Base-by-base conservation (phyloP, 148 eudicot genomes). In the Talinum fruticosum region DNA sequence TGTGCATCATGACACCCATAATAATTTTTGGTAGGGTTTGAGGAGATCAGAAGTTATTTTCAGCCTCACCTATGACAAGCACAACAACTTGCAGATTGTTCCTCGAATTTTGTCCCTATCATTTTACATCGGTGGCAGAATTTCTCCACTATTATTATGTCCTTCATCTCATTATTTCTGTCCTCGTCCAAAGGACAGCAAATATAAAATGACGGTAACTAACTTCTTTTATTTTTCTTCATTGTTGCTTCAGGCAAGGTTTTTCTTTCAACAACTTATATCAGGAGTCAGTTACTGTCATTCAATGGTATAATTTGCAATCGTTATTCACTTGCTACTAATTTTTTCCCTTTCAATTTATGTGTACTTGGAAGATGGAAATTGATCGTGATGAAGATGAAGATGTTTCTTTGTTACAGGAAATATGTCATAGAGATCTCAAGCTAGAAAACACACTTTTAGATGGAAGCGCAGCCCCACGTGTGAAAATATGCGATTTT, bases 201-300 rank as follows among this genome's bases (percentile, higher is more conserved):
- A 2, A 6, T 19, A 59, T 5, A 8, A 47, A 33, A 19, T 16
- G 13, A 21, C 32, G 30, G 21, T 68, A 19, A 7, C 53, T 49
- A 30, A 65, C 41, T 41, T 30, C 49, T 59, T 41, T 51, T 28
- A 21, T 69, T 32, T 57, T 73, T 72, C 7, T 68, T 74, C 24
- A 26, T 61, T 35, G 45, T 61, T 78, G 49, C 57, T 74, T 75
- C 81, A 93, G 98, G 98, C 98, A 13, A 91, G 98, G 45, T 93
- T 93, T 81, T 93, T 93, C 87, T 93, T 93, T 83, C 98, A 93
- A 70, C 98, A 93, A 83, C 87, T 93, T 53, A 90, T 91, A 76
- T 93, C 98, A 32, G 98, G 98, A 73, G 96, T 93, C 81, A 91
- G 98, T 89, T 93, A 93, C 75, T 93, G 98, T 81, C 98, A 93